Percentiles rank a stretch among this genome's conserved stretches.
phyloP scores from a whole-genome alignment of 495 filamentous ascomycete genomes.

The Viridothelium virens region DNA sequence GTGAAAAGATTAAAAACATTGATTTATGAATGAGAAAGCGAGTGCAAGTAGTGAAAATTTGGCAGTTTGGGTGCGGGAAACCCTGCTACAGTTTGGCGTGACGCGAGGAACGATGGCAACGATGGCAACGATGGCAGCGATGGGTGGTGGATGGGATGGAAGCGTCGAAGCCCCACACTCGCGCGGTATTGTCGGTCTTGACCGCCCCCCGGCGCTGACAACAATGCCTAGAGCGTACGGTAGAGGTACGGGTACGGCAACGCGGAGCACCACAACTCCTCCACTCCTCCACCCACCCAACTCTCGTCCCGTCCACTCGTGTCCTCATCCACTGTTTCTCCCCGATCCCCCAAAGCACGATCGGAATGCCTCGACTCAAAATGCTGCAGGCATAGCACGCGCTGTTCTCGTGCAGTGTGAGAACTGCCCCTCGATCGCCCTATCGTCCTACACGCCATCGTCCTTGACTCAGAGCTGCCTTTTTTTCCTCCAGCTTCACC shows the following conservation, averaged over 20 bases:
- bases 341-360: neutral
- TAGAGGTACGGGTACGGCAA: neutral
- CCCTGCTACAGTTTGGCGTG: neutral
- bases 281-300: neutral
- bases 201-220: conserved; percentile 7
- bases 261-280: conserved; percentile 9
- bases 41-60: no score
- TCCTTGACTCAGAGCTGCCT: neutral
- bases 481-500: neutral
- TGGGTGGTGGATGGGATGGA: no score
- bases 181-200: neutral
- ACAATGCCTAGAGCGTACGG: neutral
- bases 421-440: neutral
- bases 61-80: no score
- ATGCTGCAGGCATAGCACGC: conserved; percentile 1
- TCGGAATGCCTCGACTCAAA: neutral
- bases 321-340: neutral
- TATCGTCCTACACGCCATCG: neutral
- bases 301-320: neutral
- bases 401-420: conserved; percentile 1
- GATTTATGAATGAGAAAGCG: no score
- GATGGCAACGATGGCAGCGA: no score
- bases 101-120: neutral
- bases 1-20: no score
- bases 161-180: neutral